Evolutionary conservation across 306 rosid species (phyloP), one percentile per base, ranked within the genome.

Genomic region (Vigna angularis): DNA sequence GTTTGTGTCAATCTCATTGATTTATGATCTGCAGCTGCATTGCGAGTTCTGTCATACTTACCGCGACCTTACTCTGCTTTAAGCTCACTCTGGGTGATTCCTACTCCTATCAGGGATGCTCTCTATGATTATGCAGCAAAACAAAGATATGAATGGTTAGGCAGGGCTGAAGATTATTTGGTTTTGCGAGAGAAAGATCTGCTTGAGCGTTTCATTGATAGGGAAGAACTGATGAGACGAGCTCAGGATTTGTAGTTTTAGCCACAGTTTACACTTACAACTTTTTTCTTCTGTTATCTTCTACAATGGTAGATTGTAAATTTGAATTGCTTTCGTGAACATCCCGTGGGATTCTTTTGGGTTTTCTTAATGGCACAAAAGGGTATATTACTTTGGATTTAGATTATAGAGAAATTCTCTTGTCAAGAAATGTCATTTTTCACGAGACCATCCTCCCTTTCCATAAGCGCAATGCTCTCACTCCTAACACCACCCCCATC

Each of bases 171-270:
- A 45, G 89, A 86, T 32, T 88, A 86, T 73, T 82, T 89, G 84
- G 93, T 91, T 79, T 82, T 93, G 81, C 69, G 64, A 72, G 97
- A 89, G 78, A 83, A 44, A 51, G 92, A 91, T 77, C 77, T 93
- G 76, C 91, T 91, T 16, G 97, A 89, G 55, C 98, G 93, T 75
- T 93, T 93, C 88, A 87, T 93, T 22, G 98, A 93, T 47, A 87
- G 93, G 74, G 95, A 93, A 18, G 98, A 93, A 83, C 32, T 93
- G 63, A 75, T 85, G 82, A 51, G 69, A 45, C 77, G 22, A 24
- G 56, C 38, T 66, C 20, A 61, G 62, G 78, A 83, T 76, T 52
- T 48, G 52, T 70, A 75, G 72, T 59, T 57, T 17, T 80, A 59
- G 76, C 32, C 55, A 57, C 63, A 16, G 20, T 64, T 59, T 48